Evolutionary conservation across 1,284 basidiomycete species (phyloP).

Genomic region (Tylopilus sp.): DNA sequence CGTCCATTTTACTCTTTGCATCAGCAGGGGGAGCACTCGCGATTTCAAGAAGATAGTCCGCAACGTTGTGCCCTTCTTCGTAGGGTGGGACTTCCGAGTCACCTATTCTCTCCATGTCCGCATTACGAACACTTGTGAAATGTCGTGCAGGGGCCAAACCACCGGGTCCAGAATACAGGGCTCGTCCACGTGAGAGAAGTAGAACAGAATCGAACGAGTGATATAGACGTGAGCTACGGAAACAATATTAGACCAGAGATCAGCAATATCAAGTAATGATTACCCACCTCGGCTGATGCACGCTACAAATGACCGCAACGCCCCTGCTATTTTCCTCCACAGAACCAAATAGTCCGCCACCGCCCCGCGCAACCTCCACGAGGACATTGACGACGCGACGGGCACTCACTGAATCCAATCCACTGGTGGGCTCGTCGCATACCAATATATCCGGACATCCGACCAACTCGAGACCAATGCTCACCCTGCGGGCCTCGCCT

Average conservation of each 20-base stretch:
- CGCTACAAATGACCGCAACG: slow-evolving; percentile 79
- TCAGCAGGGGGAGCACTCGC: slow-evolving; percentile 66
- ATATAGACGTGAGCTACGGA: slow-evolving; percentile 75
- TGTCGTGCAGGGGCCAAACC: slow-evolving; percentile 68
- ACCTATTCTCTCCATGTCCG: slow-evolving; percentile 46
- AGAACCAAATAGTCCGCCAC: slow-evolving; percentile 39
- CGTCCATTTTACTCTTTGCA: slow-evolving; percentile 27
- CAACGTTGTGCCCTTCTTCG: slow-evolving; percentile 82
- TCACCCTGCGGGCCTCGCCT: slow-evolving; percentile 84
- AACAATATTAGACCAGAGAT: background rate
- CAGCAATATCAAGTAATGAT: slow-evolving; percentile 2
- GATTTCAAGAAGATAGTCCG: slow-evolving; percentile 87
- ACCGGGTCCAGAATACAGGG: slow-evolving; percentile 82
- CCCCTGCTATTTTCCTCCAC: slow-evolving; percentile 27
- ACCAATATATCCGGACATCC: slow-evolving; percentile 81
- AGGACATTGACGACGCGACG: slow-evolving; percentile 79
- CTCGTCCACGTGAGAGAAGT: slow-evolving; percentile 76
- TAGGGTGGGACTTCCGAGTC: slow-evolving; percentile 50
- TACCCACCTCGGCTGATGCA: slow-evolving; percentile 81
- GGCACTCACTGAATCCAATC: slow-evolving; percentile 88
- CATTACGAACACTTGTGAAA: slow-evolving; percentile 57
- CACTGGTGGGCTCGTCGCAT: slow-evolving; percentile 83
- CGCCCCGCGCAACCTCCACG: slow-evolving; percentile 72
- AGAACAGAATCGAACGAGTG: slow-evolving; percentile 83
- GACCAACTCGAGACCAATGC: slow-evolving; percentile 84